Evolutionary conservation across 192 early-diverging fungal genomes (phyloP).

Genomic region (Martensiomyces pterosporus): DNA sequence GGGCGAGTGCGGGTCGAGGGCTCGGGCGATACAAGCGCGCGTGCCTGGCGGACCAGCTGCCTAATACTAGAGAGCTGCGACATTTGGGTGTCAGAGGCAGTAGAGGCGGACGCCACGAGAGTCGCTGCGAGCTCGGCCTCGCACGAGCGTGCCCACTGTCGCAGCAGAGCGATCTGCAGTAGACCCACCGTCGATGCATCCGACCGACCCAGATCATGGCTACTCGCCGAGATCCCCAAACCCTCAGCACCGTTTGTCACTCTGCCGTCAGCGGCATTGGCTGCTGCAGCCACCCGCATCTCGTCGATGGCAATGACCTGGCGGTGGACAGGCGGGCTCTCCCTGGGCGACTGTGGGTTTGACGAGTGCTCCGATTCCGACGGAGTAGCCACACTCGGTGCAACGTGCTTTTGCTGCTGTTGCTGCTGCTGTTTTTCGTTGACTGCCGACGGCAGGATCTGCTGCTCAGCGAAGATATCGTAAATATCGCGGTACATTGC

Average conservation of each 20-base stretch:
- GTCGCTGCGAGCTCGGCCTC: slow-evolving; percentile 9
- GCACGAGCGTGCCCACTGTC: slow-evolving; percentile 27
- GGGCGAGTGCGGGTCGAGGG: too few relatives aligned
- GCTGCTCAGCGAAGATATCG: neutral
- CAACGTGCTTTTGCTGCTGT: too few relatives aligned
- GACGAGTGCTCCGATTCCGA: slow-evolving; percentile 3
- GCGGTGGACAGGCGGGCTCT: slow-evolving; percentile 2
- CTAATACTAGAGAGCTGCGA: too few relatives aligned
- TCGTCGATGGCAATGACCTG: slow-evolving; percentile 20
- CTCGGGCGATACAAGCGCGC: too few relatives aligned
- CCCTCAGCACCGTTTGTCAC: neutral
- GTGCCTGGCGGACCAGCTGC: too few relatives aligned
- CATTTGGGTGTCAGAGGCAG: neutral
- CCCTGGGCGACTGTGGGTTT: slow-evolving; percentile 5
- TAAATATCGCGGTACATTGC: slow-evolving; percentile 3
- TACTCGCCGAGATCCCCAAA: too few relatives aligned
- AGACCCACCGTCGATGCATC: neutral
- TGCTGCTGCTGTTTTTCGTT: too few relatives aligned
- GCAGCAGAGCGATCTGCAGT: slow-evolving; percentile 8
- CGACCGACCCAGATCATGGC: too few relatives aligned
- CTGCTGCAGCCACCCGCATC: slow-evolving; percentile 9
- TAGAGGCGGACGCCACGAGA: neutral
- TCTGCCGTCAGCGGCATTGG: neutral
- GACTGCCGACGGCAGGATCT: too few relatives aligned
- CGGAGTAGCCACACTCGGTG: slow-evolving; percentile 5